Base-by-base conservation (phyloP, 2,329 filamentous ascomycete genomes). In the Aspergillus ochraceoroseus region DNA sequence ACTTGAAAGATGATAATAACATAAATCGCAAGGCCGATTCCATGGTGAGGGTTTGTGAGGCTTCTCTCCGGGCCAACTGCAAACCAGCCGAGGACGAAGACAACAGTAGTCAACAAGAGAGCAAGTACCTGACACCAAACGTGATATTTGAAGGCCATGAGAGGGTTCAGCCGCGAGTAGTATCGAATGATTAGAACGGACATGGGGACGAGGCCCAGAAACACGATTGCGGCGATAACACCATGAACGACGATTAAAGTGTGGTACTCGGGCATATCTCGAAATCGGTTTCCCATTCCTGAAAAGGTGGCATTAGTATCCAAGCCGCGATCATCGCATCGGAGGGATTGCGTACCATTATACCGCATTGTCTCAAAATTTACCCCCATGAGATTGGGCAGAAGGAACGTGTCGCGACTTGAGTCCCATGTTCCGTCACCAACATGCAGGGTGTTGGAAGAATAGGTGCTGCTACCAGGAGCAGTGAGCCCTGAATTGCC, bases 231-330 rank as follows among this genome's bases (percentile, higher is more conserved):
- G 13, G 72, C 79, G 33, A 82, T 65, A 23, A 80, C 70, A 13
- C 75, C 79, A 55, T 83, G 79, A 4, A 73, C 79, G 38, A 68
- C 66, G 47, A 83, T 74, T 38, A 82, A 64, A 9, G 63, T 63
- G 53, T 77, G 74, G 59, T 83, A 83, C 41, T 74, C 69, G 7
- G 68, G 61, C 65, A 80, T 71, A 42, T 74, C 70, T 48, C 71
- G 70, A 58, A 83, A 83, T 42, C 79, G 73, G 56, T 82, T 82
- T 32, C 77, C 79, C 79, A 83, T 83, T 48, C 79, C 77, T 80
- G 34, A n/a, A n/a, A n/a, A n/a, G n/a, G n/a, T n/a, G n/a, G n/a
- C 31, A 44, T 18, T 33, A 46, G 52, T 30, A 55, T n/a, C n/a
- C n/a, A n/a, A n/a, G n/a, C n/a, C 22, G 5, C n/a, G 9, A 22